Base-by-base conservation (phyloP, 768 basidiomycete genomes). In the Auricularia cornea region DNA sequence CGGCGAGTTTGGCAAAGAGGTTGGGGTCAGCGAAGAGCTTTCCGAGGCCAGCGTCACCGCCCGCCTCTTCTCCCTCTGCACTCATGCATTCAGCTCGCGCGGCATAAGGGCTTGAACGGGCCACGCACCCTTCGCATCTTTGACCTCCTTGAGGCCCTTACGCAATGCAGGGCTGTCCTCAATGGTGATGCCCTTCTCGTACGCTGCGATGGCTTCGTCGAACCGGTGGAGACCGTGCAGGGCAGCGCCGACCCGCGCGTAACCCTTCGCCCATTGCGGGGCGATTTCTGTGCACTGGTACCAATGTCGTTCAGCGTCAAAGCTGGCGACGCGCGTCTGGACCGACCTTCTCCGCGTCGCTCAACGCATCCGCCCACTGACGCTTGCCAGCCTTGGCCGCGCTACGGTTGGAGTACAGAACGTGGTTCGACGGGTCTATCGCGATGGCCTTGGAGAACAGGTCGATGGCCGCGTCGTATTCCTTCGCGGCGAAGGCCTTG, bases 401-500 rank as follows among this genome's bases (percentile, higher is more conserved):
- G 70, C 92, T 94, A 63, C 95, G 82, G 72, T 98, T 98, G 18
- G 94, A 96, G 77, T 84, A 97, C 10, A 97, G 79, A 61, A 98
- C 94, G 74, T 90, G 88, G 72, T 96, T 96, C 40, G 78, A 79
- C 2, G 88, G 79, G 75, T 97, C 94, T 68, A 95, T 69, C 57
- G 81, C 84, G 71, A 98, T 90, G 23, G 91, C 95, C 70, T 92
- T 82, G 3, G 84, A 80, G 75, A 92, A 93, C 59, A 89, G 77
- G 71, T 88, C 83, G 79, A 92, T 90, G 6, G 95, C 94, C 69
- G 82, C 85, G 78, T 92, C 87, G 77, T 91, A 97, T 69, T 97
- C 85, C 73, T 94, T 97, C 62, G 92, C 92, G 41, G 90, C 81
- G 77, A 98, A 98, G 26, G 95, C 94, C 72, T 94, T 94, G 82